Conservation (phyloP, 805 yeast species). For the Candida nemodendra region DNA sequence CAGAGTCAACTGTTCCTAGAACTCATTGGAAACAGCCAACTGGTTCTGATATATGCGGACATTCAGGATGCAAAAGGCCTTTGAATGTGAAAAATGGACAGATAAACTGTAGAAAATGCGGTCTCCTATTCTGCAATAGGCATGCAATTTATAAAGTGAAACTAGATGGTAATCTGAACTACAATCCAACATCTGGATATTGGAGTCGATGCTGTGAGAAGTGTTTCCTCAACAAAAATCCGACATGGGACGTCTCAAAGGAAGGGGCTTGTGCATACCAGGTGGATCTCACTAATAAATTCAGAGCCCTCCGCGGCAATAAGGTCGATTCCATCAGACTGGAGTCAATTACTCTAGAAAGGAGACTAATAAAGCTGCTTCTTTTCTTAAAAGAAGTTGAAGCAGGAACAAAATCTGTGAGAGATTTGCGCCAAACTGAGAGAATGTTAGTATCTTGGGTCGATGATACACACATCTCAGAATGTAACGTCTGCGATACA, state of each 20-base stretch:
- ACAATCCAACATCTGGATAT: conserved; percentile 49
- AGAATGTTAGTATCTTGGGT: conserved; percentile 64
- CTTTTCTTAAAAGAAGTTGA: conserved; percentile 13
- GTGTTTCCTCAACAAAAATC: conserved; percentile 50
- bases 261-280: conserved; percentile 6
- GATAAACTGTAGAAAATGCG: conserved; percentile 77
- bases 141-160: conserved; percentile 59
- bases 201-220: conserved; percentile 69
- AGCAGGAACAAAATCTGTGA: conserved; percentile 7
- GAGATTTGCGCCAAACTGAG: conserved; percentile 37
- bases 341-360: conserved; percentile 56
- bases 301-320: conserved; percentile 39
- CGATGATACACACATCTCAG: conserved; percentile 42
- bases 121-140: conserved; percentile 60
- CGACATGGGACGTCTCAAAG: conserved; percentile 11
- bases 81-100: conserved; percentile 54
- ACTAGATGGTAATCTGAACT: conserved; percentile 46
- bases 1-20: conserved; percentile 31
- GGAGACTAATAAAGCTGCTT: conserved; percentile 50
- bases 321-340: conserved; percentile 50
- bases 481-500: conserved; percentile 64
- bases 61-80: conserved; percentile 38
- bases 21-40: conserved; percentile 59
- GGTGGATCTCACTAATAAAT: conserved; percentile 47
- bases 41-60: conserved; percentile 42